phyloP scores from a whole-genome alignment of 1,284 basidiomycete genomes.

The Neotropicomus parvogracilis region DNA sequence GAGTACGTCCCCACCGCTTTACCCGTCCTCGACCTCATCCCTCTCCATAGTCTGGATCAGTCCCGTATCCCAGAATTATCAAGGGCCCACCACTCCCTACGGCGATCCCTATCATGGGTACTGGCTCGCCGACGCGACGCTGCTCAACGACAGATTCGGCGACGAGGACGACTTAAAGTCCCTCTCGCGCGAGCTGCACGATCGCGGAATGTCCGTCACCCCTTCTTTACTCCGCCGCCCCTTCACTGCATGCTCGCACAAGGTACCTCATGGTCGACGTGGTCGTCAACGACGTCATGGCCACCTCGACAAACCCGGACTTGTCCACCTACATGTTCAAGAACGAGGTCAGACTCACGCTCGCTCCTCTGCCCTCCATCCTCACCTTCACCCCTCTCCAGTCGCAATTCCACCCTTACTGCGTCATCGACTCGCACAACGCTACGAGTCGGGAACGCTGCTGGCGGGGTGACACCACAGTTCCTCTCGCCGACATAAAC shows the following conservation, averaged over 20 bases:
- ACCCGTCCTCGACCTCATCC: not conserved
- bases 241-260: conserved; percentile 11
- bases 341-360: conserved; percentile 44
- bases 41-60: conserved; percentile 52
- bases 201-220: conserved; percentile 54
- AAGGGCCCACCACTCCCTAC: conserved; percentile 54
- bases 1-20: conserved; percentile 4
- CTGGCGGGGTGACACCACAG: conserved; percentile 66
- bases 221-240: conserved; percentile 25
- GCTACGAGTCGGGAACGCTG: conserved; percentile 65
- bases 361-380: not conserved
- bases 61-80: conserved; percentile 60
- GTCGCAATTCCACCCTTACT: conserved; percentile 38
- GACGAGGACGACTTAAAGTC: conserved; percentile 57
- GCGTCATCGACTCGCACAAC: conserved; percentile 50
- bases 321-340: conserved; percentile 61
- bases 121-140: conserved; percentile 58
- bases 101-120: conserved; percentile 65
- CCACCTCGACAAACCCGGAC: conserved; percentile 53
- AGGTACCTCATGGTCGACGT: conserved; percentile 70
- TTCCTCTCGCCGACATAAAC: conserved; percentile 67
- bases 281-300: conserved; percentile 70
- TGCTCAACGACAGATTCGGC: conserved; percentile 65
- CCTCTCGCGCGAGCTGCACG: conserved; percentile 58
- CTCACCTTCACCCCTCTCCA: conserved; percentile 14